Evolutionary conservation across 129 eudicot species (phyloP).

Genomic region (Cynara cardunculus): DNA sequence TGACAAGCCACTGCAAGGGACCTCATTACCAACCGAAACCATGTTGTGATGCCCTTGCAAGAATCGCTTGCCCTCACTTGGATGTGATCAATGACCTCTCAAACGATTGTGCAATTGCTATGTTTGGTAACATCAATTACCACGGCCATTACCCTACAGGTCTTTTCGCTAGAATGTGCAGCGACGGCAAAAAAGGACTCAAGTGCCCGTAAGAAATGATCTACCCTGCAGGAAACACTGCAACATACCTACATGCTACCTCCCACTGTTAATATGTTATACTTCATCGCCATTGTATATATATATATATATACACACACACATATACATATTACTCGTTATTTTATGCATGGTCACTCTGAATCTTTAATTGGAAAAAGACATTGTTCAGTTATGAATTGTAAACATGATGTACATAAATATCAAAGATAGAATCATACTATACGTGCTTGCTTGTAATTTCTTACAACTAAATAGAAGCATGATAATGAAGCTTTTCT

Average conservation of each 20-base stretch:
- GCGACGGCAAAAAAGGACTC: background rate
- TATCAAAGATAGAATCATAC: too few relatives aligned
- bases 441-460: too few relatives aligned
- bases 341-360: background rate
- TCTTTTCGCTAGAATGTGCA: background rate
- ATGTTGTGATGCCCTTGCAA: background rate
- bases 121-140: background rate
- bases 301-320: too few relatives aligned
- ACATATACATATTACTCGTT: too few relatives aligned
- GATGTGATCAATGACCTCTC: background rate
- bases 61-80: background rate
- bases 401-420: too few relatives aligned
- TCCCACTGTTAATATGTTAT: background rate
- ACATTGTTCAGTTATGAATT: too few relatives aligned
- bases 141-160: background rate
- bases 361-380: too few relatives aligned
- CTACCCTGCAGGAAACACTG: background rate
- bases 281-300: background rate
- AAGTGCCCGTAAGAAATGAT: background rate
- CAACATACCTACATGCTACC: background rate
- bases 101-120: background rate
- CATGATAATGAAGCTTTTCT: too few relatives aligned
- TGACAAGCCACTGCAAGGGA: background rate
- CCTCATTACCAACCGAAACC: background rate
- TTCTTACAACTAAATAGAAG: too few relatives aligned